Evolutionary conservation across 2,329 filamentous ascomycete genomes (phyloP).

Genomic region (Alternaria ethzedia): DNA sequence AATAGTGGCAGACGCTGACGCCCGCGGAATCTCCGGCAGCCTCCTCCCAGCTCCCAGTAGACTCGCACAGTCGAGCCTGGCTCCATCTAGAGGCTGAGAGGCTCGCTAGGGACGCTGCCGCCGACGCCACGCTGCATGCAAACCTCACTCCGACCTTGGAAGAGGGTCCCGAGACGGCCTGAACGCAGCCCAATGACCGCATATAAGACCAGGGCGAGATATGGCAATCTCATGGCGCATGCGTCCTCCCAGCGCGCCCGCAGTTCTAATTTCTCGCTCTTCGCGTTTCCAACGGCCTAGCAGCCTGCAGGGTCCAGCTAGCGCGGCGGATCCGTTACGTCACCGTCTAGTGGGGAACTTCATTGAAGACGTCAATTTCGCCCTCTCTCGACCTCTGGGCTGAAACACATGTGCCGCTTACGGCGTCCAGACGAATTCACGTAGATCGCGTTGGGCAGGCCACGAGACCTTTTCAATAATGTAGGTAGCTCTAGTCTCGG

Average conservation of each 20-base stretch:
- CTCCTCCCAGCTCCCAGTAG: constrained; percentile 13
- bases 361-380: constrained; percentile 16
- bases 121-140: constrained; percentile 21
- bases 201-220: background rate
- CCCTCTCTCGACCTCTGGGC: background rate
- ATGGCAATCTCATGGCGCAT: constrained; percentile 6
- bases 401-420: constrained; percentile 32
- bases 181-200: constrained; percentile 7
- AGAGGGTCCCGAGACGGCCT: constrained; percentile 6
- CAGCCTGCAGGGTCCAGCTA: constrained; percentile 21
- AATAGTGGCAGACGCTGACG: constrained; percentile 18
- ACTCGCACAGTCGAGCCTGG: constrained; percentile 10
- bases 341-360: constrained; percentile 15
- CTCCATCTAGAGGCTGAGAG: constrained; percentile 18
- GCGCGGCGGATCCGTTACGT: constrained; percentile 25
- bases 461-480: constrained; percentile 26
- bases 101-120: constrained; percentile 18
- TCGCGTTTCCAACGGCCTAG: constrained; percentile 14
- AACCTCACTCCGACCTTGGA: constrained; percentile 14
- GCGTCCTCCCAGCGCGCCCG: constrained; percentile 3
- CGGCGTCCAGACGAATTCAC: constrained; percentile 10
- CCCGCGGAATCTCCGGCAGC: constrained; percentile 27
- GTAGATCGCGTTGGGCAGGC: constrained; percentile 20
- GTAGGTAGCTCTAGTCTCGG: background rate
- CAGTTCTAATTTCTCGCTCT: constrained; percentile 4